Evolutionary conservation across 2,329 filamentous ascomycete species (phyloP).

Genomic region (Thelonectria discophora): DNA sequence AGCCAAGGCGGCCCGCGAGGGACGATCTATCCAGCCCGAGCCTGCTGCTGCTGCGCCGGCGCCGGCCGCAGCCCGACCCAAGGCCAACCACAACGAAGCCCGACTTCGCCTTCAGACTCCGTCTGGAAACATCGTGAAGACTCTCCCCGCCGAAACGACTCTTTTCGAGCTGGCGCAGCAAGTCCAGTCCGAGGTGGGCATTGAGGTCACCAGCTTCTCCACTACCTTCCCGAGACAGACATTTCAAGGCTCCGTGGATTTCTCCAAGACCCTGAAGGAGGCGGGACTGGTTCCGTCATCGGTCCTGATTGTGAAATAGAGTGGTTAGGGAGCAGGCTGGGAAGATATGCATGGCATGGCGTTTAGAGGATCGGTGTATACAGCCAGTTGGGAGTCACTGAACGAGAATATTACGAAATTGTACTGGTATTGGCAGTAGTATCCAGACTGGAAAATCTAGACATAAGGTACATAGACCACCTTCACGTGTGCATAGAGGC

Average conservation of each 20-base stretch:
- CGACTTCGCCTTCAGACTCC: slow-evolving; percentile 82
- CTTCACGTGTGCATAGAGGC: slow-evolving; percentile 25
- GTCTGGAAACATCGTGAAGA: slow-evolving; percentile 82
- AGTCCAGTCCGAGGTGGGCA: slow-evolving; percentile 75
- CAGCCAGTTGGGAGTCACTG: slow-evolving; percentile 8
- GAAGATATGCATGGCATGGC: slow-evolving; percentile 35
- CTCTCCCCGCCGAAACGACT: slow-evolving; percentile 87
- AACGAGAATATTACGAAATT: slow-evolving; percentile 9
- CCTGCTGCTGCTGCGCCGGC: slow-evolving; percentile 58
- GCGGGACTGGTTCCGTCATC: slow-evolving; percentile 89
- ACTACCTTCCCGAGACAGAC: slow-evolving; percentile 89
- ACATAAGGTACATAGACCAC: slow-evolving; percentile 16
- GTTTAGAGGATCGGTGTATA: slow-evolving; percentile 11
- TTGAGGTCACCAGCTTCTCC: slow-evolving; percentile 78
- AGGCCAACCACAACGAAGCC: slow-evolving; percentile 79
- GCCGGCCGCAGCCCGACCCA: slow-evolving; percentile 64
- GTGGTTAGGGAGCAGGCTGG: not conserved
- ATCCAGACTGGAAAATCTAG: slow-evolving; percentile 24
- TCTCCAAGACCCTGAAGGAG: slow-evolving; percentile 92
- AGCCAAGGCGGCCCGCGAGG: slow-evolving; percentile 86
- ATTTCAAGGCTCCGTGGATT: slow-evolving; percentile 74
- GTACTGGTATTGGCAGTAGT: slow-evolving; percentile 4
- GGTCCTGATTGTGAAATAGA: slow-evolving; percentile 78
- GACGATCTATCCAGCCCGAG: slow-evolving; percentile 62
- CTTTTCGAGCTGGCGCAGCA: slow-evolving; percentile 89